A percentile compares a stretch with the other conserved stretches of the same genome.
phyloP scores from a whole-genome alignment of 2,329 filamentous ascomycete genomes.

The Trichoderma sp. region DNA sequence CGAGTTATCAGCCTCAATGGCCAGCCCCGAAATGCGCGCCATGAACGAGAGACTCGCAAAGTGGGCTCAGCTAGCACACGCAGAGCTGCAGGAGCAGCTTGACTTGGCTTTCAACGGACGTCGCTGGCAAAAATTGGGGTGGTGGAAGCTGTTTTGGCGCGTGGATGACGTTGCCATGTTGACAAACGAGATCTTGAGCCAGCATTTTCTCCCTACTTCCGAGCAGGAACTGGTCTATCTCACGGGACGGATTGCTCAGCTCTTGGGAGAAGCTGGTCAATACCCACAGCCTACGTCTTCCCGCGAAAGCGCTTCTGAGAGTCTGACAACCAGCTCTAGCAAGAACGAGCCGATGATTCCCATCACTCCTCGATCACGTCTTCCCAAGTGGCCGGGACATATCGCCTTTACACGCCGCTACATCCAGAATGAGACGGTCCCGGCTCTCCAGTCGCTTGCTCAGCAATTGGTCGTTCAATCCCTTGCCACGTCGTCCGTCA shows the following conservation, averaged over 20 bases:
- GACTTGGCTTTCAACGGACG: slow-evolving; percentile 74
- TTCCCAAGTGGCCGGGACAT: slow-evolving; percentile 68
- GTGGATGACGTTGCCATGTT: slow-evolving; percentile 90
- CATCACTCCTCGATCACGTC: slow-evolving; percentile 28
- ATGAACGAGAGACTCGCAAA: slow-evolving; percentile 62
- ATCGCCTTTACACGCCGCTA: slow-evolving; percentile 71
- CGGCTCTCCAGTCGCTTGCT: slow-evolving; percentile 70
- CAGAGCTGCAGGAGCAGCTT: slow-evolving; percentile 78
- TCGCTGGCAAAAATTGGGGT: slow-evolving; percentile 77
- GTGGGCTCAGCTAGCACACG: slow-evolving; percentile 81
- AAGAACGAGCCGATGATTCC: slow-evolving; percentile 34
- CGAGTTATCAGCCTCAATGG: neutral
- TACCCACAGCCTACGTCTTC: slow-evolving; percentile 43
- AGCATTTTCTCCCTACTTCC: slow-evolving; percentile 73
- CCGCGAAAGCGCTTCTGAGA: slow-evolving; percentile 3
- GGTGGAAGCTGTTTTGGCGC: slow-evolving; percentile 96
- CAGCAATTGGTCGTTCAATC: slow-evolving; percentile 76
- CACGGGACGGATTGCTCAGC: slow-evolving; percentile 69
- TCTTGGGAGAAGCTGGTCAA: slow-evolving; percentile 34
- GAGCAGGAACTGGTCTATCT: slow-evolving; percentile 84
- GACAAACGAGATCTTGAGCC: slow-evolving; percentile 73
- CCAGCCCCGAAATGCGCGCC: slow-evolving; percentile 30
- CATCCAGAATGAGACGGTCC: slow-evolving; percentile 66
- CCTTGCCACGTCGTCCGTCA: slow-evolving; percentile 68
- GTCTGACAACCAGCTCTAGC: slow-evolving; percentile 23